Base-by-base conservation (phyloP, 2,329 filamentous ascomycete genomes). In the Pseudogymnoascus sp. region DNA sequence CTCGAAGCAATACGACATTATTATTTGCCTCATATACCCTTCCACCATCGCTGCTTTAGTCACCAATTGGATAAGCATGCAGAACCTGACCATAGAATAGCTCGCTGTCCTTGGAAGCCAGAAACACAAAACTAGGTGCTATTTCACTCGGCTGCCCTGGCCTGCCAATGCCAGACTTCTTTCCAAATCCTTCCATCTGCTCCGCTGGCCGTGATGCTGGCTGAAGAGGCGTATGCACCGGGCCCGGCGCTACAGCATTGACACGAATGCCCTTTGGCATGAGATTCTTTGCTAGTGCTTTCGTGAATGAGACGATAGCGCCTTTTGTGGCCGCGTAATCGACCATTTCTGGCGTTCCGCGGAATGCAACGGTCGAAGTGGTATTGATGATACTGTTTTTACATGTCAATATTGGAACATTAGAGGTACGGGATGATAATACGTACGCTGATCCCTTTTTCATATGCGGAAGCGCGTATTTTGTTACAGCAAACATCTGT, bases 231-330 rank as follows among this genome's bases (percentile, higher is more conserved):
- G 89, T 92, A 60, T 88, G 78, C 65, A 94, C 85, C 77, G 92
- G 95, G n/a, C 90, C 90, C 1, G 90, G 90, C 37, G 92, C 77
- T 65, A 95, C 83, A 37, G 86, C 86, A 74, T 95, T 95, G 54
- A 89, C 87, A 15, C 91, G 11, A 6, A 60, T 60, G 1, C 59
- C 59, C 21, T 60, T 60, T 4, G 59, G 59, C 35, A 40, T 35
- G 29, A 60, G 59, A 13, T 60, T 39, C 26, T 60, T 40, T 1
- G 59, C 59, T 1, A 60, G 59, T 6, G 59, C 7, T 8, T 41
- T 41, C 13, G 59, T 60, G 59, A 60, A 60, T 9, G 59, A 44
- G 9, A 41, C 29, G 26, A 60, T 60, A 15, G 59, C 59, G n/a
- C 59, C 59, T 60, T 60, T 60, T 7, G 59, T 60, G n/a, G 35